Conservation (phyloP, 1,139 yeast species). For the Pichia terricola region DNA sequence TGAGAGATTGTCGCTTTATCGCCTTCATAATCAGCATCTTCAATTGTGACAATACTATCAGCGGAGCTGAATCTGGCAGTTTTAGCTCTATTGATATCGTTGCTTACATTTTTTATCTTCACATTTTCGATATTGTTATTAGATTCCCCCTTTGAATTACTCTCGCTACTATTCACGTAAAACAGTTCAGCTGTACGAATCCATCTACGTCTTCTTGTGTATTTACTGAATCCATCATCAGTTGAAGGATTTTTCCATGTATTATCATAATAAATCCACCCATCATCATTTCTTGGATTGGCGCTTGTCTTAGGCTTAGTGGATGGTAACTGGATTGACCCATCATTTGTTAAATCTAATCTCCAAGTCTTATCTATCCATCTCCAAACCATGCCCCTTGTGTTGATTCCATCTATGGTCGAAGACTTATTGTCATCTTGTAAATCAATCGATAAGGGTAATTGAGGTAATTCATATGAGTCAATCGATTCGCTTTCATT, state of each 20-base stretch:
- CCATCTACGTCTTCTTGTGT: conserved; percentile 94
- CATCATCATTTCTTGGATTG: conserved; percentile 73
- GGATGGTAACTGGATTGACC: conserved; percentile 62
- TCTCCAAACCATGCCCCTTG: conserved; percentile 66
- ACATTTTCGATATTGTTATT: neutral
- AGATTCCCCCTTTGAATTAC: neutral
- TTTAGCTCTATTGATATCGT: neutral
- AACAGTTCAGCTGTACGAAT: conserved; percentile 86
- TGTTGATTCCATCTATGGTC: conserved; percentile 2
- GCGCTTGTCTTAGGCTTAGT: conserved; percentile 64
- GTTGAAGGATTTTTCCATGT: conserved; percentile 90
- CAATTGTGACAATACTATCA: too few relatives aligned
- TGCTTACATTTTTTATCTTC: neutral
- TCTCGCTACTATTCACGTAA: conserved; percentile 3
- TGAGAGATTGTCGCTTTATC: too few relatives aligned
- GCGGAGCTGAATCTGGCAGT: too few relatives aligned
- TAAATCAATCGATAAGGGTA: conserved; percentile 11
- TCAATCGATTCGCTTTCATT: conserved; percentile 78
- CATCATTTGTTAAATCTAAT: conserved; percentile 81
- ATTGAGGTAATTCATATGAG: conserved; percentile 67
- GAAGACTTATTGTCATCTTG: conserved; percentile 26
- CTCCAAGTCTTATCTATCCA: conserved; percentile 95
- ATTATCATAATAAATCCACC: conserved; percentile 81
- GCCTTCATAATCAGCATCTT: too few relatives aligned
- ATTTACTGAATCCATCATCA: conserved; percentile 81